Evolutionary conservation across 805 yeast species (phyloP).

Genomic region (Myxozyma geophila): DNA sequence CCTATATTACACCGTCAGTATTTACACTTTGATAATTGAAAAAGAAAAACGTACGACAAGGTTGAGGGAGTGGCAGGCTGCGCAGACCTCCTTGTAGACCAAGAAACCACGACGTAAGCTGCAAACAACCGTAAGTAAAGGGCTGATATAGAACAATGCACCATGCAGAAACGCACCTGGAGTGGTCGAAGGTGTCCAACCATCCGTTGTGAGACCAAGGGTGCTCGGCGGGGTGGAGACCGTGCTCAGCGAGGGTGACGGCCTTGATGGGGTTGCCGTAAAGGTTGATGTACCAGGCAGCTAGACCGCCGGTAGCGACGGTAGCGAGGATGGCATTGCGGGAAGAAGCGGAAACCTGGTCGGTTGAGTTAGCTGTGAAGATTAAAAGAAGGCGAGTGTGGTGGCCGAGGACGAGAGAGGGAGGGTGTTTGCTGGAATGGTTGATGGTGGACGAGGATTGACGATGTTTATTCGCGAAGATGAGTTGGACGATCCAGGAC

Average conservation of each 20-base stretch:
- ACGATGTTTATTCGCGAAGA: too few relatives aligned
- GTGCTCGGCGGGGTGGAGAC: conserved; percentile 91
- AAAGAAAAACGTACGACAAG: conserved; percentile 55
- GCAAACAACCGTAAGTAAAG: not conserved
- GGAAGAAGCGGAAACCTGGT: conserved; percentile 24
- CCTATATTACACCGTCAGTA: conserved; percentile 43
- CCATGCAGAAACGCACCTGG: conserved; percentile 20
- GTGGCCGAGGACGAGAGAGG: too few relatives aligned
- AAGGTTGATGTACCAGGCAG: conserved; percentile 81
- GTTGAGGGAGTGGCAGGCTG: conserved; percentile 96
- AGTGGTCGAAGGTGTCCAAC: conserved; percentile 51
- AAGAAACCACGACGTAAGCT: conserved; percentile 96
- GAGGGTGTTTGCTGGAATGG: too few relatives aligned
- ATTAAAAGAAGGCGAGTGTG: not conserved
- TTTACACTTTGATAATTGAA: not conserved
- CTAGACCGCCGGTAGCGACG: conserved; percentile 74
- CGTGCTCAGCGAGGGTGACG: conserved; percentile 94
- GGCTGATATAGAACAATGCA: not conserved
- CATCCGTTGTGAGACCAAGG: conserved; percentile 95
- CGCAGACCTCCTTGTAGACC: conserved; percentile 98
- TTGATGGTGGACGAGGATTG: too few relatives aligned
- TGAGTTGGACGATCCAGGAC: too few relatives aligned
- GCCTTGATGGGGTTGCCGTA: conserved; percentile 79
- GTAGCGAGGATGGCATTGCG: conserved; percentile 48
- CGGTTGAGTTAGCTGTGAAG: not conserved